Conservation (phyloP, 495 filamentous ascomycete genomes). For the Entonaema liquescens region DNA sequence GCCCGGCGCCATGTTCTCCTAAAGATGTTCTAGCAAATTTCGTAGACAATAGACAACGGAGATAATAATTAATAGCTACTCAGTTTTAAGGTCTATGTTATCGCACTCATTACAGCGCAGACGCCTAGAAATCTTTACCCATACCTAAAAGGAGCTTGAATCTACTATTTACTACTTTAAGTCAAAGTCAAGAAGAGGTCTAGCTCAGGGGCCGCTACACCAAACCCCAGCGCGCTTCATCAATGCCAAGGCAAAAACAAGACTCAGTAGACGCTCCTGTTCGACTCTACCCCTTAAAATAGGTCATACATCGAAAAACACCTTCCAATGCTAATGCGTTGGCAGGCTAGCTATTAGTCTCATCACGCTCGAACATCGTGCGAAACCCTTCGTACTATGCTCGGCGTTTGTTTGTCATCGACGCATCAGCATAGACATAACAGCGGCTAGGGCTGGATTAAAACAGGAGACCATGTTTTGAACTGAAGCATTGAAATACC, state of each 20-base stretch:
- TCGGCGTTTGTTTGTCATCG: background rate
- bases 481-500: background rate
- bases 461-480: background rate
- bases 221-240: slow-evolving; percentile 10
- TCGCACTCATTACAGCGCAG: background rate
- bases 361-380: background rate
- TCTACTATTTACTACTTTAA: background rate
- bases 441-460: background rate
- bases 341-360: background rate
- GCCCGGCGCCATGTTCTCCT: background rate
- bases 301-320: background rate
- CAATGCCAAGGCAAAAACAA: slow-evolving; percentile 10
- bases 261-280: slow-evolving; percentile 25
- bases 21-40: background rate
- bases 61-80: background rate
- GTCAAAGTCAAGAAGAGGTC: background rate
- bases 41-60: background rate
- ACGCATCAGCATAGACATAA: background rate
- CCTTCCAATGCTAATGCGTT: background rate
- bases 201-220: slow-evolving; percentile 1
- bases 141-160: background rate
- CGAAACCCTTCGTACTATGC: background rate
- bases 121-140: background rate
- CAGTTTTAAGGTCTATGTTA: background rate
- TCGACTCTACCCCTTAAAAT: background rate